Percentiles rank a stretch among this genome's conserved stretches.
Evolutionary conservation across 352 stramenopile species (phyloP).

Genomic region (Phytophthora cactorum): DNA sequence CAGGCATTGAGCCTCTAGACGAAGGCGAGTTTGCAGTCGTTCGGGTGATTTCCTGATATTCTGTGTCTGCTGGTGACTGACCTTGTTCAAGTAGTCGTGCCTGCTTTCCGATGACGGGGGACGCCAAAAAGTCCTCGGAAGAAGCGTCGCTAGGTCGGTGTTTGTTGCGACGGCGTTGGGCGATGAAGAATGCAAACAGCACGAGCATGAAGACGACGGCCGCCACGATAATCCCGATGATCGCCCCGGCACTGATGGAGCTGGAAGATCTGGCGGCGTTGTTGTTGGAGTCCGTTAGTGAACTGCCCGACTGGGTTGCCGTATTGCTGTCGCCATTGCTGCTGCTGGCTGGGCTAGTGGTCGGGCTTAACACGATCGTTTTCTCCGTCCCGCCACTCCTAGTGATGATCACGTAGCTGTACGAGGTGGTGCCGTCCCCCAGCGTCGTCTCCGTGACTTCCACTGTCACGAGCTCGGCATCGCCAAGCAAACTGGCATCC

Average conservation of each 20-base stretch:
- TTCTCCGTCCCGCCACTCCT: constrained; percentile 30
- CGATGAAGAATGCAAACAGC: constrained; percentile 35
- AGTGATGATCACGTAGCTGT: constrained; percentile 54
- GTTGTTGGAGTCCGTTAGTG: constrained; percentile 15
- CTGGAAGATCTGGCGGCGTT: constrained; percentile 11
- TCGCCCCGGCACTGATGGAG: constrained; percentile 16
- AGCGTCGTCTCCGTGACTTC: constrained; percentile 44
- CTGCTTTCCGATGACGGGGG: constrained; percentile 23
- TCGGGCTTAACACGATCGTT: constrained; percentile 23
- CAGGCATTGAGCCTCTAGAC: constrained; percentile 8
- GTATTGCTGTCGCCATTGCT: constrained; percentile 1
- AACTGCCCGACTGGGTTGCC: constrained; percentile 8
- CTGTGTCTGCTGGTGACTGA: constrained; percentile 13
- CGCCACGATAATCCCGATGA: constrained; percentile 31
- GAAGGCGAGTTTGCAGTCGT: constrained; percentile 26
- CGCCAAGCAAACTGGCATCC: constrained; percentile 39
- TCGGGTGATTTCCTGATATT: constrained; percentile 25
- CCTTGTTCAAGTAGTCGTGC: constrained; percentile 8
- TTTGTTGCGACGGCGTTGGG: constrained; percentile 25
- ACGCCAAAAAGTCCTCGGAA: constrained; percentile 20
- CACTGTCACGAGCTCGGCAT: constrained; percentile 42
- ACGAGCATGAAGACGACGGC: constrained; percentile 33
- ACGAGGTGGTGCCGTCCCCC: constrained; percentile 31
- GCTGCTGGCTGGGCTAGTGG: constrained; percentile 8
- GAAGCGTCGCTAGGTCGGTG: constrained; percentile 10